A percentile compares a stretch with the other conserved stretches of the same genome.
phyloP scores from a whole-genome alignment of 345 rosid species.

The Garcia nutans region DNA sequence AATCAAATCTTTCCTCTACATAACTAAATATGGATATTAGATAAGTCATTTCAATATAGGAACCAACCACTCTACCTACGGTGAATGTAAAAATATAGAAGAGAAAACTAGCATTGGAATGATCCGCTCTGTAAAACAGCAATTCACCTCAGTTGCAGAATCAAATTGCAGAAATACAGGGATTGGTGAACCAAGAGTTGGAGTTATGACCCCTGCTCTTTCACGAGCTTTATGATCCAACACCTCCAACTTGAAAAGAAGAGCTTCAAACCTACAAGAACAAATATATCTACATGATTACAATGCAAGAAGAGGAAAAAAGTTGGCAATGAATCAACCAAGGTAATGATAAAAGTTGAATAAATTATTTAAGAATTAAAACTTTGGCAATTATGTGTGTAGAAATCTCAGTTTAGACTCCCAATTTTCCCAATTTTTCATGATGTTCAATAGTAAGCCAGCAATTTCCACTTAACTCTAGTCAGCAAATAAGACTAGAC shows the following conservation, averaged over 20 bases:
- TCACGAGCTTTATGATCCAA: conserved; percentile 97
- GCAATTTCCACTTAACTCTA: neutral
- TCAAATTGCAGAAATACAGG: conserved; percentile 83
- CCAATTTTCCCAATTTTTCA: neutral
- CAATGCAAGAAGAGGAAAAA: neutral
- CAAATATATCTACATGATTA: neutral
- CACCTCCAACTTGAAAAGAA: conserved; percentile 88
- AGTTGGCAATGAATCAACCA: neutral
- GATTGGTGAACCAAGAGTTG: conserved; percentile 77
- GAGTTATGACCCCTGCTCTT: conserved; percentile 87
- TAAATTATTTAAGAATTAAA: neutral
- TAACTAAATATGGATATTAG: neutral
- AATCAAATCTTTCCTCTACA: no score
- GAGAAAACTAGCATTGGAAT: neutral
- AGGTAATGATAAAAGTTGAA: neutral
- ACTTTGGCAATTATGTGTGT: neutral
- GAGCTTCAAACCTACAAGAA: conserved; percentile 65
- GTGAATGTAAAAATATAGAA: neutral
- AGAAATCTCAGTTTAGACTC: neutral
- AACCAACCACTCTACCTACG: neutral
- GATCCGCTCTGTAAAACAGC: conserved; percentile 20
- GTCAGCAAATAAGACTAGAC: no score
- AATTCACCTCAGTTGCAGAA: conserved; percentile 76
- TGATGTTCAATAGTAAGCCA: neutral
- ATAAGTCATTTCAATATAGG: neutral